These are phyloP conservation scores for Rehmannia glutinosa DNA, from an alignment of 257 asterid species.

Conservation along the genomic window DNA sequence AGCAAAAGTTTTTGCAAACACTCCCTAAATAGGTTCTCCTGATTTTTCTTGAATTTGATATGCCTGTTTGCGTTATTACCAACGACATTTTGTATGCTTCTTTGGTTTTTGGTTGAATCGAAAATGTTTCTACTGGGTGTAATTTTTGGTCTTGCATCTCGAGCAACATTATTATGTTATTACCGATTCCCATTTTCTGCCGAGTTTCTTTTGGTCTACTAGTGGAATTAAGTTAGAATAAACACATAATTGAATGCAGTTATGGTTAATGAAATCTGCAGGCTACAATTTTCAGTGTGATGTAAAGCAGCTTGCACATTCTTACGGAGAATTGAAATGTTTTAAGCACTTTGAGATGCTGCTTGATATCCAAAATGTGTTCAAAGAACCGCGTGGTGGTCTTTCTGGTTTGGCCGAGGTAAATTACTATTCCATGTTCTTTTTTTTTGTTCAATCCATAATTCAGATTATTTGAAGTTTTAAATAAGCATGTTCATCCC, in stretches of 20 bases:
- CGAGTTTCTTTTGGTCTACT: background rate
- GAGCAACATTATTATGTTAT: background rate
- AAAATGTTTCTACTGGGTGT: background rate
- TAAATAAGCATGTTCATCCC: background rate
- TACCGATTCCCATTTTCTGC: background rate
- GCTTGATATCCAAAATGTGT: slow-evolving; percentile 87
- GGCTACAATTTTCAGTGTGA: slow-evolving; percentile 96
- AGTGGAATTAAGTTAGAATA: background rate
- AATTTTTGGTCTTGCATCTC: slow-evolving; percentile 1
- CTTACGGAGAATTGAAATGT: slow-evolving; percentile 73
- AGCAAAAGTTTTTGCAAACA: too few relatives aligned
- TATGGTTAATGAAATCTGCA: slow-evolving; percentile 26
- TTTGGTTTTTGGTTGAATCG: background rate
- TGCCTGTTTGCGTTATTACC: background rate
- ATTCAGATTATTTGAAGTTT: background rate
- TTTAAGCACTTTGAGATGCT: slow-evolving; percentile 84
- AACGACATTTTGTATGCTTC: background rate
- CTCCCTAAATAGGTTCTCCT: background rate
- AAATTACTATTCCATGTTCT: slow-evolving; percentile 9
- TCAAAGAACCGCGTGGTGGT: slow-evolving; percentile 79
- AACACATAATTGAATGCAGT: slow-evolving; percentile 13
- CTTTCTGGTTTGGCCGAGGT: slow-evolving; percentile 94
- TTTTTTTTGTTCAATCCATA: background rate
- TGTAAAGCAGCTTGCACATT: slow-evolving; percentile 61
- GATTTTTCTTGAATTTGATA: background rate